Percentiles rank a stretch among this genome's conserved stretches.
phyloP scores from a whole-genome alignment of 1,284 basidiomycete species.

The Ustilago xerochloae region DNA sequence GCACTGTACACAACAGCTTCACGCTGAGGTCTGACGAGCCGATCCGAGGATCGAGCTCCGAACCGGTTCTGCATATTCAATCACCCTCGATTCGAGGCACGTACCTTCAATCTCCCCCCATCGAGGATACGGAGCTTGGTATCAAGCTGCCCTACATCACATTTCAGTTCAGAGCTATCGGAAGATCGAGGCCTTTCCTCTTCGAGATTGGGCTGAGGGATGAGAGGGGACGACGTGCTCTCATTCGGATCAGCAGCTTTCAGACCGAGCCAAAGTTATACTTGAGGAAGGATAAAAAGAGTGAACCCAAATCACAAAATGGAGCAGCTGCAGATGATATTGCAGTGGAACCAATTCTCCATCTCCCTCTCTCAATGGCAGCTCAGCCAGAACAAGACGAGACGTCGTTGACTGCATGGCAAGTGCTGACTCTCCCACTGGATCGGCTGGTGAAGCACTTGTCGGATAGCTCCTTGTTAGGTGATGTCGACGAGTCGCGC shows the following conservation, averaged over 20 bases:
- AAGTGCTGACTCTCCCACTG: conserved; percentile 28
- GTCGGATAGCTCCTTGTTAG: conserved; percentile 3
- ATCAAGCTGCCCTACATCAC: conserved; percentile 80
- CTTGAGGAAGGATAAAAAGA: conserved; percentile 9
- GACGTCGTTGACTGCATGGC: conserved; percentile 27
- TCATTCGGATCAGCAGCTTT: conserved; percentile 80
- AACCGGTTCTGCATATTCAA: conserved; percentile 82
- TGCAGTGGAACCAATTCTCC: neutral
- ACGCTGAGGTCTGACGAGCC: conserved; percentile 4
- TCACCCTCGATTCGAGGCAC: conserved; percentile 78
- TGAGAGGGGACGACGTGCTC: conserved; percentile 73
- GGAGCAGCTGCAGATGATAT: neutral
- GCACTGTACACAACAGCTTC: neutral
- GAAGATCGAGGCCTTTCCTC: conserved; percentile 74
- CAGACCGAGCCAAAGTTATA: conserved; percentile 73
- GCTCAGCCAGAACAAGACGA: conserved; percentile 4
- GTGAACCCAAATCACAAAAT: neutral
- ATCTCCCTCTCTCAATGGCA: conserved; percentile 18
- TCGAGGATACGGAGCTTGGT: conserved; percentile 70
- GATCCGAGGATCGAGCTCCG: conserved; percentile 67
- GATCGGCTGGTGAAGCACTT: conserved; percentile 6
- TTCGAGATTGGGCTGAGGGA: conserved; percentile 83
- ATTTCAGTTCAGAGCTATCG: conserved; percentile 78
- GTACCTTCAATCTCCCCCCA: conserved; percentile 74
- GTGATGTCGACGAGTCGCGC: neutral